Evolutionary conservation across 192 early-diverging fungal species (phyloP).

Genomic region (Coemansia brasiliensis): DNA sequence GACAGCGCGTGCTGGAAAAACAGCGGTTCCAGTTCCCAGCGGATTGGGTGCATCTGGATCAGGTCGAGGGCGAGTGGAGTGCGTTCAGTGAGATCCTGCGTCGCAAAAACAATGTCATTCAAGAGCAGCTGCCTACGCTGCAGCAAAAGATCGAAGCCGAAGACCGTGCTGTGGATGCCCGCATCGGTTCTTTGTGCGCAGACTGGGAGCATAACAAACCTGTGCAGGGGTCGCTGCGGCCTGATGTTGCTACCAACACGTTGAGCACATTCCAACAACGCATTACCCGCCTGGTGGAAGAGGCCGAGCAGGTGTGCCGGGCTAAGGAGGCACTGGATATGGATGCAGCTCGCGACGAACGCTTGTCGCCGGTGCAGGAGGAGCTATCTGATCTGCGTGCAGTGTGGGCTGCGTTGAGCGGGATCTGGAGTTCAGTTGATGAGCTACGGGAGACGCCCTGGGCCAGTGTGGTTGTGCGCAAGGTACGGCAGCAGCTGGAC

Average conservation of each 20-base stretch:
- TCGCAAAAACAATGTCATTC: constrained; percentile 88
- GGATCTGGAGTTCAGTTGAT: constrained; percentile 79
- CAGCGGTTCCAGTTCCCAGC: constrained; percentile 92
- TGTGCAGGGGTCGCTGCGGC: constrained; percentile 87
- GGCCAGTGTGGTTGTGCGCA: constrained; percentile 84
- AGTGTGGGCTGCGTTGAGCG: constrained; percentile 85
- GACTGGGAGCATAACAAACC: constrained; percentile 98
- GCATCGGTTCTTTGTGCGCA: constrained; percentile 73
- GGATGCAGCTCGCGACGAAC: constrained; percentile 66
- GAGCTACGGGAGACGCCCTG: constrained; percentile 88
- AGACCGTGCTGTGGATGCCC: constrained; percentile 82
- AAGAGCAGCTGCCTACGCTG: constrained; percentile 90
- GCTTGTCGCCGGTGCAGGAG: constrained; percentile 82
- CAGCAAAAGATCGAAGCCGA: constrained; percentile 95
- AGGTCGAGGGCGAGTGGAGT: constrained; percentile 96
- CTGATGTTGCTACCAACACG: constrained; percentile 78
- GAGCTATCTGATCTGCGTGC: constrained; percentile 88
- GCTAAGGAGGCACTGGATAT: constrained; percentile 95
- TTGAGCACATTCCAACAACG: constrained; percentile 85
- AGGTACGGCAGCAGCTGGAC: constrained; percentile 86
- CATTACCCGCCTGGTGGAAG: constrained; percentile 76
- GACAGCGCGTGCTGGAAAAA: constrained; percentile 90
- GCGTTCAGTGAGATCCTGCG: constrained; percentile 92
- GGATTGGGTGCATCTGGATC: constrained; percentile 95
- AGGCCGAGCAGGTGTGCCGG: constrained; percentile 80